These are phyloP conservation scores for Mucor velutinosus DNA, from an alignment of 371 early-diverging fungal species.

Conservation along the genomic window DNA sequence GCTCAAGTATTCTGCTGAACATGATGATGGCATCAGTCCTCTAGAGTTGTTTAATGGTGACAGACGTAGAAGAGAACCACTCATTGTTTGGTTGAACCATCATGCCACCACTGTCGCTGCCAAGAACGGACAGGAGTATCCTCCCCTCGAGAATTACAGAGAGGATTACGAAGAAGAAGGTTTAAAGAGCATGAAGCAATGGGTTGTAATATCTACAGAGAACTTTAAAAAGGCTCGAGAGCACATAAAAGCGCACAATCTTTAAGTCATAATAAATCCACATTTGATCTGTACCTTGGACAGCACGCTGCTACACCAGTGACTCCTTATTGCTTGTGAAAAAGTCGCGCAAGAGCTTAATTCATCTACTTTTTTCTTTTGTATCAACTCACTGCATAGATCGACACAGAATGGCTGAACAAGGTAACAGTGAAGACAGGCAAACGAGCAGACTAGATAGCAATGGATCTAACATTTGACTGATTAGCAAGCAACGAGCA, in stretches of 20 bases:
- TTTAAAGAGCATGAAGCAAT: background rate
- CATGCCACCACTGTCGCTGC: slow-evolving; percentile 22
- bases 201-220: background rate
- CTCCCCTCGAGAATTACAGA: slow-evolving; percentile 8
- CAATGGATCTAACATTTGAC: background rate
- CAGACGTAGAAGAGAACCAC: slow-evolving; percentile 14
- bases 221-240: slow-evolving; percentile 2
- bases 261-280: background rate
- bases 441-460: background rate
- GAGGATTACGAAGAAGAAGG: slow-evolving; percentile 11
- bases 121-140: background rate
- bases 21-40: slow-evolving; percentile 11
- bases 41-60: slow-evolving; percentile 2
- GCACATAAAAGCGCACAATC: background rate
- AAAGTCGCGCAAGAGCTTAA: background rate
- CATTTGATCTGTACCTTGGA: too few relatives aligned
- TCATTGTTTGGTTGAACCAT: slow-evolving; percentile 37
- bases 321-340: background rate
- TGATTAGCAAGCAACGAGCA: slow-evolving; percentile 1
- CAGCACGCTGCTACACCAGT: background rate
- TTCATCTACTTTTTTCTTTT: background rate
- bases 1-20: slow-evolving; percentile 17
- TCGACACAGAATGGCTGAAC: background rate
- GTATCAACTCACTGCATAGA: background rate
- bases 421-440: background rate